A percentile compares a stretch with the other conserved stretches of the same genome.
These are phyloP conservation scores for Tolypocladium ophioglossoides DNA, from an alignment of 2,329 filamentous ascomycete species.

Conservation along the genomic window DNA sequence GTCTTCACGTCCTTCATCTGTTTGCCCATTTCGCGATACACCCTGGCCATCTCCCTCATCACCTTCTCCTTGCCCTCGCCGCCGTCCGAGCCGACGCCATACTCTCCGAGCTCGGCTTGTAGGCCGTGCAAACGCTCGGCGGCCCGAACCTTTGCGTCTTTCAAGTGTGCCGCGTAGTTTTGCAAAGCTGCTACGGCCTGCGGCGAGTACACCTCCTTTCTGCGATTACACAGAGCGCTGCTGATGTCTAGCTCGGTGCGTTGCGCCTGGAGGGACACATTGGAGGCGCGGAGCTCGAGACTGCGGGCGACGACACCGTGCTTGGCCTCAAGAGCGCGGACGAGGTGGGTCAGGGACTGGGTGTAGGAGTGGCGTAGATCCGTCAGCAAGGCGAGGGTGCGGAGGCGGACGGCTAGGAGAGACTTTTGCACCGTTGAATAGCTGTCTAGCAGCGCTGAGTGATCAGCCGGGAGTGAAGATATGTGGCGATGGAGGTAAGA, in stretches of 20 bases:
- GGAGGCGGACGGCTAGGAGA: conserved; percentile 28
- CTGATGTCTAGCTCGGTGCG: conserved; percentile 27
- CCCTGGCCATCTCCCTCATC: conserved; percentile 43
- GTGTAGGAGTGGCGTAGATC: conserved; percentile 29
- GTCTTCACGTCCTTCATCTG: conserved; percentile 38
- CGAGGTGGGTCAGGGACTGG: conserved; percentile 27
- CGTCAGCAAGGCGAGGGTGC: conserved; percentile 24
- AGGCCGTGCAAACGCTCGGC: conserved; percentile 31
- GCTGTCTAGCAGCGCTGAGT: conserved; percentile 23
- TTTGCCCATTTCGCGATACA: conserved; percentile 37
- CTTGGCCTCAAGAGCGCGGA: conserved; percentile 43
- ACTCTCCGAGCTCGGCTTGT: conserved; percentile 34
- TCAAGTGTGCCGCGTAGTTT: conserved; percentile 38
- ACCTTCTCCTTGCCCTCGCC: conserved; percentile 32
- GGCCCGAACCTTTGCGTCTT: conserved; percentile 34
- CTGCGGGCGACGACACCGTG: conserved; percentile 40
- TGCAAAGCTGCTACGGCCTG: conserved; percentile 30
- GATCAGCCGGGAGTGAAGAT: conserved; percentile 32
- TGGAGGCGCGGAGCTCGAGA: conserved; percentile 38
- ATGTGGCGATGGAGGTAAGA: conserved; percentile 49
- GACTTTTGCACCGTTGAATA: conserved; percentile 17
- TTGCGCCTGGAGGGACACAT: conserved; percentile 32
- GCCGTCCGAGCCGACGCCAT: conserved; percentile 32
- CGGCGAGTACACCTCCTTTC: conserved; percentile 33
- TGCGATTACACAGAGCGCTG: conserved; percentile 21